Evolutionary conservation across 2,329 filamentous ascomycete species (phyloP).

Genomic region (Clonostachys solani): DNA sequence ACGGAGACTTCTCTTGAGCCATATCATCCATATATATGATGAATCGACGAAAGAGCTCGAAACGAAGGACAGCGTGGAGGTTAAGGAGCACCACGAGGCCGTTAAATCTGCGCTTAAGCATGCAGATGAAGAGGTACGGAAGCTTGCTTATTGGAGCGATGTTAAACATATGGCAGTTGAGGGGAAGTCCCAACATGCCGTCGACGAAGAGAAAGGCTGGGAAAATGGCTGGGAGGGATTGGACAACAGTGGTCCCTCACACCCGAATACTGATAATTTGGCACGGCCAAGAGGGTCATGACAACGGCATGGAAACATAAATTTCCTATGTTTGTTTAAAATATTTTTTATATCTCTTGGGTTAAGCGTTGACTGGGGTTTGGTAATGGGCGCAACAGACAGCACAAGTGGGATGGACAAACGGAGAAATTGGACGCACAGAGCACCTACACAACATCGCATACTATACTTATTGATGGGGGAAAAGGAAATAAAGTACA

Average conservation of each 20-base stretch:
- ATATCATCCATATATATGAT: constrained; percentile 56
- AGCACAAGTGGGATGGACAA: too few species aligned
- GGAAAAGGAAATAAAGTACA: too few species aligned
- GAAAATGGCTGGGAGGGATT: constrained; percentile 43
- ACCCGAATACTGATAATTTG: constrained; percentile 21
- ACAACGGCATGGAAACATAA: neutral
- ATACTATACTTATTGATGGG: too few species aligned
- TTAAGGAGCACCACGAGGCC: constrained; percentile 52
- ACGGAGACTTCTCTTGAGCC: constrained; percentile 68
- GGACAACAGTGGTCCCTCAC: constrained; percentile 46
- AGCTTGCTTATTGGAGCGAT: constrained; percentile 85
- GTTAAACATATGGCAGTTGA: constrained; percentile 63
- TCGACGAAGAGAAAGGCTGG: constrained; percentile 28
- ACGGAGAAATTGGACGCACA: too few species aligned
- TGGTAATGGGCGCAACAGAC: too few species aligned
- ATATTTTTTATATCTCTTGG: neutral
- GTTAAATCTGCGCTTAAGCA: constrained; percentile 71
- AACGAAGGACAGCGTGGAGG: constrained; percentile 23
- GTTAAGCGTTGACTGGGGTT: too few species aligned
- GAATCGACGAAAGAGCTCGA: constrained; percentile 32
- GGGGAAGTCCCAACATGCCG: constrained; percentile 39
- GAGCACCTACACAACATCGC: too few species aligned
- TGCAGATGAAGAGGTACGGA: constrained; percentile 76
- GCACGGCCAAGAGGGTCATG: constrained; percentile 1
- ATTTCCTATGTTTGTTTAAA: neutral